Percentiles rank a stretch among this genome's conserved stretches.
Evolutionary conservation across 257 asterid genomes (phyloP).

Genomic region (Paulownia fortunei): DNA sequence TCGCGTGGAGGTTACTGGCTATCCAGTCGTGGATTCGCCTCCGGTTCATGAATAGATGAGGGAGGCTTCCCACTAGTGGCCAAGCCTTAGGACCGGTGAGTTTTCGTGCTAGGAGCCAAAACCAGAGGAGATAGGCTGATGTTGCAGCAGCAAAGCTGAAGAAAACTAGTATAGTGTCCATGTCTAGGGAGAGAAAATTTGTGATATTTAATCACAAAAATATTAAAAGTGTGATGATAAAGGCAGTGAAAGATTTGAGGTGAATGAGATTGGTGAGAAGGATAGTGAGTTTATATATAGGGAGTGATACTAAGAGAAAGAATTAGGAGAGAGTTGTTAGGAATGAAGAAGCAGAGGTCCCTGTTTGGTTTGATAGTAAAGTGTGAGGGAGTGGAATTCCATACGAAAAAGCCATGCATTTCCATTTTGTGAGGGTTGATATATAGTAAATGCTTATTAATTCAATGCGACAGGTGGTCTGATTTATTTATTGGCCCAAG

Average conservation of each 20-base stretch:
- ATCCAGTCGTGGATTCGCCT: conserved; percentile 82
- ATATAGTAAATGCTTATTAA: neutral
- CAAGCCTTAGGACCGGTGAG: conserved; percentile 73
- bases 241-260: conserved; percentile 12
- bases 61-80: conserved; percentile 84
- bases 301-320: conserved; percentile 21
- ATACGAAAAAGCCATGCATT: neutral
- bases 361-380: conserved; percentile 19
- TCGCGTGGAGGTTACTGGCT: conserved; percentile 59
- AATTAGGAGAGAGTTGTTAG: conserved; percentile 18
- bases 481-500: too few relatives aligned
- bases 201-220: neutral
- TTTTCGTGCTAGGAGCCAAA: conserved; percentile 55
- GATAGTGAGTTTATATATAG: conserved; percentile 34
- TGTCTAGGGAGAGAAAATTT: neutral
- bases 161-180: neutral
- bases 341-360: neutral
- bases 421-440: neutral
- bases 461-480: neutral
- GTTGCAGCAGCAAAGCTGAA: conserved; percentile 40
- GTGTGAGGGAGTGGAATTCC: neutral
- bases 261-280: conserved; percentile 37
- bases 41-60: conserved; percentile 63
- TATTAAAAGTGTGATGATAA: neutral
- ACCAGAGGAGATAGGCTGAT: conserved; percentile 68